Evolutionary conservation across 768 basidiomycete genomes (phyloP).

Genomic region (Lactifluus volemus): DNA sequence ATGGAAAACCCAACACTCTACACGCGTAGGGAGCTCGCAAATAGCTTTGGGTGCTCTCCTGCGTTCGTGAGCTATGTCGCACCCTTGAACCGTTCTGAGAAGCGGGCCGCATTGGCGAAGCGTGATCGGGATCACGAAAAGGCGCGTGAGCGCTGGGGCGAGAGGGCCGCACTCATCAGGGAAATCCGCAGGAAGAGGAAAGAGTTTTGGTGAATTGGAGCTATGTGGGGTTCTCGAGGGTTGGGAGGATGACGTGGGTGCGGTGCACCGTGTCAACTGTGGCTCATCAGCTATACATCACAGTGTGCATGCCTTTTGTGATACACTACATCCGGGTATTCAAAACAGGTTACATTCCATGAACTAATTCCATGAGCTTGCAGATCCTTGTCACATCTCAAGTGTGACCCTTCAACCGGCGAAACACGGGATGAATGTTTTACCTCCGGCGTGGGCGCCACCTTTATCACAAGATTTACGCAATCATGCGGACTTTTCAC

Average conservation of each 20-base stretch:
- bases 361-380: no score
- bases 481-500: neutral
- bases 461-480: neutral
- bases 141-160: conserved; percentile 56
- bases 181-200: conserved; percentile 62
- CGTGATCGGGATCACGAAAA: conserved; percentile 41
- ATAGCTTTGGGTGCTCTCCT: conserved; percentile 65
- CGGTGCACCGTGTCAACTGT: neutral
- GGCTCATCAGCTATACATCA: neutral
- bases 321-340: neutral
- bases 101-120: conserved; percentile 34
- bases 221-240: neutral
- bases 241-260: neutral
- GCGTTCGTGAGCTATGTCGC: conserved; percentile 60
- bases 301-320: neutral
- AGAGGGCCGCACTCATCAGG: conserved; percentile 50
- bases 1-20: conserved; percentile 46
- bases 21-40: conserved; percentile 60
- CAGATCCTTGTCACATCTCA: no score
- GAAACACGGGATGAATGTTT: neutral
- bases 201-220: conserved; percentile 54
- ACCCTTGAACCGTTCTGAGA: conserved; percentile 44
- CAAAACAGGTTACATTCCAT: no score
- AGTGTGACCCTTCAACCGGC: neutral
- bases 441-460: neutral